These are phyloP conservation scores for Acidiella bohemica DNA, from an alignment of 495 filamentous ascomycete genomes.

Conservation along the genomic window DNA sequence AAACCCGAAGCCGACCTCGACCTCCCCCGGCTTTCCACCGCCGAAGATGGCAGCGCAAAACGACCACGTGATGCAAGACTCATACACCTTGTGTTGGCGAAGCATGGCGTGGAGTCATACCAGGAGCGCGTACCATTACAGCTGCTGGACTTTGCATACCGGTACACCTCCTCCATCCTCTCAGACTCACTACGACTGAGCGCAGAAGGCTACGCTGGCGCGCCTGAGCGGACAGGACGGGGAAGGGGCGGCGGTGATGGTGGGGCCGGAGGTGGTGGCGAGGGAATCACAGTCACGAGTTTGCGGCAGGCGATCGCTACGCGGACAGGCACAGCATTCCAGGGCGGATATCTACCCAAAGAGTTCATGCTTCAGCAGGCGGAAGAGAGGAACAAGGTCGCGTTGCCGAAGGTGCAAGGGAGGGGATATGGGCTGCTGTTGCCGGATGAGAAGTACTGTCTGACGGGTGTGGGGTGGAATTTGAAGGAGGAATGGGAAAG, in stretches of 20 bases:
- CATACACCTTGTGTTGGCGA: conserved; percentile 79
- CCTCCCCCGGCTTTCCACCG: conserved; percentile 39
- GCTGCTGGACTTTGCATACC: conserved; percentile 94
- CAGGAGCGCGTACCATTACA: conserved; percentile 89
- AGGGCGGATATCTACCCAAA: conserved; percentile 51
- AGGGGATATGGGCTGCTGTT: conserved; percentile 67
- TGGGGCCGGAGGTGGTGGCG: conserved; percentile 24
- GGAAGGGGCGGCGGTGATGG: conserved; percentile 6
- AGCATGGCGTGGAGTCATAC: conserved; percentile 76
- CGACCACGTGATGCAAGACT: conserved; percentile 84
- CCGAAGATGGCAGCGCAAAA: conserved; percentile 46
- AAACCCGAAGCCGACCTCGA: conserved; percentile 24
- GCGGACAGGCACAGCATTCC: conserved; percentile 52
- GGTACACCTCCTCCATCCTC: conserved; percentile 53
- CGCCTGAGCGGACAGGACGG: conserved; percentile 2
- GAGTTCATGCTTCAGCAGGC: conserved; percentile 79
- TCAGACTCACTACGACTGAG: conserved; percentile 51
- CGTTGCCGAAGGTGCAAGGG: conserved; percentile 60
- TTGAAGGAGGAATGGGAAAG: conserved; percentile 61
- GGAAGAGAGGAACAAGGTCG: conserved; percentile 65
- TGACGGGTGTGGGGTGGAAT: conserved; percentile 74
- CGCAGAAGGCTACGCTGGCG: conserved; percentile 47
- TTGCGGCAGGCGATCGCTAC: conserved; percentile 52
- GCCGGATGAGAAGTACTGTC: conserved; percentile 81
- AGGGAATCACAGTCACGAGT: conserved; percentile 38